Evolutionary conservation across 164 flowering plant genomes (phyloP).

Genomic region (Cinnamomum chago): DNA sequence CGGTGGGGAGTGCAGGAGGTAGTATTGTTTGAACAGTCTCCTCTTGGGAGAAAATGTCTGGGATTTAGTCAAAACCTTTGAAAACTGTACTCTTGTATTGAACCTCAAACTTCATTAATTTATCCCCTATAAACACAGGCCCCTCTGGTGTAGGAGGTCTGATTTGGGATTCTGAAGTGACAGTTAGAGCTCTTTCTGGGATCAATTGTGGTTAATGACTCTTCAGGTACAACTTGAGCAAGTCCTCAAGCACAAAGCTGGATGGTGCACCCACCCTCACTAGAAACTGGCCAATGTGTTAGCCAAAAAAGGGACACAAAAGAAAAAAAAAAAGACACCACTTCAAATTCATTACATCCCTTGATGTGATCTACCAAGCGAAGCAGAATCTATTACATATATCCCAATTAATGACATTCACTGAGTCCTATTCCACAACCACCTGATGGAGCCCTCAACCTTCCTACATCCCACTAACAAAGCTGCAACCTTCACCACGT

Average conservation of each 20-base stretch:
- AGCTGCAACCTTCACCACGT: neutral
- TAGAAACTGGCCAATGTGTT: neutral
- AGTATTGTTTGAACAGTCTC: no score
- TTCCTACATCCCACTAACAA: neutral
- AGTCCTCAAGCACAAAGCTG: neutral
- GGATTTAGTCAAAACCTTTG: no score
- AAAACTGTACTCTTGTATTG: no score
- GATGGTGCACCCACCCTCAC: neutral
- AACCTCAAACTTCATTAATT: neutral
- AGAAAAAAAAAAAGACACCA: no score
- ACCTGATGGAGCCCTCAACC: neutral
- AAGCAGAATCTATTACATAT: neutral
- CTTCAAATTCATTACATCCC: neutral
- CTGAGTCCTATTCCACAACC: neutral
- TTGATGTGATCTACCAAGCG: neutral
- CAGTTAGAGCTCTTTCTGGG: no score
- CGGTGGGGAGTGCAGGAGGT: neutral
- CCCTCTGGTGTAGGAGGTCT: neutral
- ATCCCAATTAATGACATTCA: neutral
- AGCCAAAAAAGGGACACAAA: neutral
- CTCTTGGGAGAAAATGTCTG: no score
- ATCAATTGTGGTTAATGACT: no score
- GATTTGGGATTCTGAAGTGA: neutral
- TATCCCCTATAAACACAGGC: no score
- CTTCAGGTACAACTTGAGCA: neutral